These are phyloP conservation scores for Lachancea sp. DNA, from an alignment of 805 yeast genomes.

Conservation along the genomic window DNA sequence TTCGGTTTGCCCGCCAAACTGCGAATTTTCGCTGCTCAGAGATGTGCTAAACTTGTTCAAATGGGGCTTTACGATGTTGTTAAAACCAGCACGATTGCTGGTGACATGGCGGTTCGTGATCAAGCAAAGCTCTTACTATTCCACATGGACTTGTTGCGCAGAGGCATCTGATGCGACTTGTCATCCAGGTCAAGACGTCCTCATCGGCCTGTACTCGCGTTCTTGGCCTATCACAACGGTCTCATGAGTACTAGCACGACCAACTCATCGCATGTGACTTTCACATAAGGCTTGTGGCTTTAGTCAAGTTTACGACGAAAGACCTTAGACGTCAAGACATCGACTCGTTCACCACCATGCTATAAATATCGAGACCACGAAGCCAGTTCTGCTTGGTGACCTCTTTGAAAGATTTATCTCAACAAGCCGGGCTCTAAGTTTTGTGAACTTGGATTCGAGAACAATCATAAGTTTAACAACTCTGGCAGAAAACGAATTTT, in stretches of 20 bases:
- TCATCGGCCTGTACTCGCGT: too few species aligned
- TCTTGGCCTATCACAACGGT: too few species aligned
- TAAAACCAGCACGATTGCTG: slow-evolving; percentile 24
- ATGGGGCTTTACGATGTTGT: slow-evolving; percentile 28
- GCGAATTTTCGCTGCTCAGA: slow-evolving; percentile 18
- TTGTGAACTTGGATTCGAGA: too few species aligned
- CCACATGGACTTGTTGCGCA: slow-evolving; percentile 28
- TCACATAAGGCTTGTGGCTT: background rate
- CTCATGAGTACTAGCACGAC: background rate
- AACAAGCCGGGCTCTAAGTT: too few species aligned
- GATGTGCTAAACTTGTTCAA: slow-evolving; percentile 26
- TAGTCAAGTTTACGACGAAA: background rate
- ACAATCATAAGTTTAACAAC: background rate
- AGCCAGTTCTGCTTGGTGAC: too few species aligned
- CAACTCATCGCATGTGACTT: slow-evolving; percentile 5
- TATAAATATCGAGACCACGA: background rate
- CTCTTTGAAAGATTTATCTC: too few species aligned
- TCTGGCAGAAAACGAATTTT: background rate
- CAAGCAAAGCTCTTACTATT: slow-evolving; percentile 28
- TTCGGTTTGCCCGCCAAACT: slow-evolving; percentile 11
- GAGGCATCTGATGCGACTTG: slow-evolving; percentile 8
- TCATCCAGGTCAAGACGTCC: background rate
- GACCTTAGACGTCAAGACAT: background rate
- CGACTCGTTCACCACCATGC: background rate
- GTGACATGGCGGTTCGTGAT: slow-evolving; percentile 26